Percentiles rank a stretch among this genome's conserved stretches.
These are phyloP conservation scores for Solanum piurae DNA, from an alignment of 257 asterid species.

Conservation along the genomic window DNA sequence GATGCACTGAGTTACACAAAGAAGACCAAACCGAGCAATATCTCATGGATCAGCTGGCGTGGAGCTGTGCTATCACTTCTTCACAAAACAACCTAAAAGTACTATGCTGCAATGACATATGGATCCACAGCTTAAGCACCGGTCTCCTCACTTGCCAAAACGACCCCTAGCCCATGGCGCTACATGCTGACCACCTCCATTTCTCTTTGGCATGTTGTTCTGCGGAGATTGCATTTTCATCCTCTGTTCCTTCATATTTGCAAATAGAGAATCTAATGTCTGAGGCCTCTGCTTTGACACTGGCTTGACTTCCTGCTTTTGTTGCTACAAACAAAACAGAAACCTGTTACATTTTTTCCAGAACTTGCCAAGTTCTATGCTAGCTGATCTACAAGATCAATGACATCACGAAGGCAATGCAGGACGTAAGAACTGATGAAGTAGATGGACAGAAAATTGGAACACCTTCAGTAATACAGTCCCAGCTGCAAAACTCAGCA, in stretches of 20 bases:
- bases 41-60: not conserved
- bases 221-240: conserved; percentile 41
- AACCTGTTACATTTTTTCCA: not conserved
- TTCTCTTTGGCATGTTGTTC: conserved; percentile 32
- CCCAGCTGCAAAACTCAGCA: not conserved
- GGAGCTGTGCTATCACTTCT: not conserved
- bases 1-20: not conserved
- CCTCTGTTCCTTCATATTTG: conserved; percentile 83
- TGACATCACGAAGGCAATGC: not conserved
- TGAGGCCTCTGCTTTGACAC: conserved; percentile 49
- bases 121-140: not conserved
- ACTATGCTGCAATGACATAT: not conserved
- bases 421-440: not conserved
- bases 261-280: conserved; percentile 78
- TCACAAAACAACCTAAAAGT: not conserved
- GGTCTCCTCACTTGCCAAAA: conserved; percentile 23
- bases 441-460: not conserved
- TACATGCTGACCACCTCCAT: conserved; percentile 33
- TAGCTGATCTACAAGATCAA: not conserved
- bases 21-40: not conserved
- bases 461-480: not conserved
- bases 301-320: conserved; percentile 22
- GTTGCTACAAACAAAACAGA: conserved; percentile 26
- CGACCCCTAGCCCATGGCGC: conserved; percentile 72
- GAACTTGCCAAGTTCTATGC: not conserved